phyloP scores from a whole-genome alignment of 78 protist species.

The Monosiga brevicollis region DNA sequence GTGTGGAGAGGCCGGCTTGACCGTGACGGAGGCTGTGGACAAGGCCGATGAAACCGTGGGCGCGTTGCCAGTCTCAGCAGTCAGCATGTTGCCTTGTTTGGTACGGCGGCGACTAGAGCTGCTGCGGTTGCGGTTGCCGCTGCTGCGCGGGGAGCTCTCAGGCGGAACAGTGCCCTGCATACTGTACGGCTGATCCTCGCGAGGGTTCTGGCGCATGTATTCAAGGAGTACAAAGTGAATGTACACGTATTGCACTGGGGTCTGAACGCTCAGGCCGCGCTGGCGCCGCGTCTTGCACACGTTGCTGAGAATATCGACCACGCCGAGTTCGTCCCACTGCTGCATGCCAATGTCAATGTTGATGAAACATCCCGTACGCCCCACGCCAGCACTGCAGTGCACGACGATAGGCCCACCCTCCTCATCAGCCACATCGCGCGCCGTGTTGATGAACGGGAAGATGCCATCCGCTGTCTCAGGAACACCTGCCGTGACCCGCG shows the following conservation, averaged over 20 bases:
- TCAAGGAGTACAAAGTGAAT: background rate
- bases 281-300: background rate
- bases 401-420: background rate
- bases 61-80: background rate
- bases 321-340: background rate
- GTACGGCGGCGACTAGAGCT: background rate
- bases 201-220: background rate
- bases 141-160: too few species aligned
- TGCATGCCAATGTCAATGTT: background rate
- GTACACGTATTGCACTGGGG: background rate
- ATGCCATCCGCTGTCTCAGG: background rate
- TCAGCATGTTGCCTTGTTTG: background rate
- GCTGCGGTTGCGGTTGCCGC: background rate
- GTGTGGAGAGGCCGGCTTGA: background rate
- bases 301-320: background rate
- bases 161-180: too few species aligned
- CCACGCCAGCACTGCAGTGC: background rate
- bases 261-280: background rate
- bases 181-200: too few species aligned
- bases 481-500: too few species aligned
- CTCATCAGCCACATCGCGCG: background rate
- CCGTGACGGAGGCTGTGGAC: background rate
- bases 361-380: background rate
- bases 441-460: background rate
- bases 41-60: background rate